Conservation (phyloP, 2,329 filamentous ascomycete genomes). For the Epichloe sp. region DNA sequence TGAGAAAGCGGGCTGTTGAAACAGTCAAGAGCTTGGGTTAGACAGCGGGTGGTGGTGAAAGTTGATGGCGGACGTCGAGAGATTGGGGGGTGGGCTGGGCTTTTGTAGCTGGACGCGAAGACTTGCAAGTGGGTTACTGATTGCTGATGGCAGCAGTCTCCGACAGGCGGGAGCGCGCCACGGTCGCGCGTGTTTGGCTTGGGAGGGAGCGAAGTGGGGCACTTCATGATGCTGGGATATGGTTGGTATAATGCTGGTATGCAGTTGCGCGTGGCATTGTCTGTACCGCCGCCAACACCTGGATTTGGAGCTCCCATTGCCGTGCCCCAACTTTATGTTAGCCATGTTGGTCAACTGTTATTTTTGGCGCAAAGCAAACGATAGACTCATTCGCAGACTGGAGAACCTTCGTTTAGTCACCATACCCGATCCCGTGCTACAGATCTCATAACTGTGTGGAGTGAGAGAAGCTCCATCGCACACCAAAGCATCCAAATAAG, state of each 20-base stretch:
- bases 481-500: no score
- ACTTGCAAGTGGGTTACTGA: constrained; percentile 42
- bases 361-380: no score
- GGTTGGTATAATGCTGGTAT: neutral
- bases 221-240: neutral
- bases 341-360: no score
- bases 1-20: constrained; percentile 1
- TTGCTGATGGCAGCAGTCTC: constrained; percentile 22
- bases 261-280: no score
- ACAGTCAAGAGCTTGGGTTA: constrained; percentile 16
- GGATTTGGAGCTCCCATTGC: no score
- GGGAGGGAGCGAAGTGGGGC: constrained; percentile 4
- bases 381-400: no score
- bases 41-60: constrained; percentile 24
- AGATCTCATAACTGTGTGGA: no score
- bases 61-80: constrained; percentile 33
- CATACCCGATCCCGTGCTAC: no score
- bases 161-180: constrained; percentile 6
- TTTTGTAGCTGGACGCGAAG: constrained; percentile 50
- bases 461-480: no score
- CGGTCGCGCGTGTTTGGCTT: constrained; percentile 7
- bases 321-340: no score
- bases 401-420: no score
- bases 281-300: no score
- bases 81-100: constrained; percentile 38